Conservation (phyloP, 805 yeast genomes). For the Starmerella vitae region DNA sequence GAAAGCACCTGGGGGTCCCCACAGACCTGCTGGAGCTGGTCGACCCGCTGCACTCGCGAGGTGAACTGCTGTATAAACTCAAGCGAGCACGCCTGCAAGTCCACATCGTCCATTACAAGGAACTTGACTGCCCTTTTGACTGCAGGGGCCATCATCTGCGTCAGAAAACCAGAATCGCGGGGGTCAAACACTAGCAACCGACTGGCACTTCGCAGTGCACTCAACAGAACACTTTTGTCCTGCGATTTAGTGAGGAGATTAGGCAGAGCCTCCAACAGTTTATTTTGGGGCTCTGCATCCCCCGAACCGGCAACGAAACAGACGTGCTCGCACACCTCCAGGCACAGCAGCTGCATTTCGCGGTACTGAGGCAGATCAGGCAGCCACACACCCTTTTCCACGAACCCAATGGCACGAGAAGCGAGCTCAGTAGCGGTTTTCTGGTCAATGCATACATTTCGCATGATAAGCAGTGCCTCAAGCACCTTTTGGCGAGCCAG, state of each 20-base stretch:
- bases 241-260: conserved; percentile 33
- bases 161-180: conserved; percentile 10
- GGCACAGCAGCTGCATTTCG: conserved; percentile 36
- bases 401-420: conserved; percentile 24
- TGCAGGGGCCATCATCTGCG: background rate
- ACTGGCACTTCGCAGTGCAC: conserved; percentile 62
- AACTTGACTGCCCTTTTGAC: conserved; percentile 3
- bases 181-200: conserved; percentile 55
- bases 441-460: conserved; percentile 75
- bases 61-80: conserved; percentile 73
- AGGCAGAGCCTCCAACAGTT: conserved; percentile 41
- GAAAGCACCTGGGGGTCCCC: conserved; percentile 31
- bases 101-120: conserved; percentile 53
- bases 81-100: conserved; percentile 55
- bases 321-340: conserved; percentile 70
- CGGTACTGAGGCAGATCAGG: conserved; percentile 18
- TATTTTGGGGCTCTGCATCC: background rate
- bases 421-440: conserved; percentile 61
- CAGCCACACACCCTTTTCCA: conserved; percentile 28
- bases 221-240: conserved; percentile 58
- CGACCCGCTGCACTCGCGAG: conserved; percentile 47
- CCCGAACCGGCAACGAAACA: conserved; percentile 34
- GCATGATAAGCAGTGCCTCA: conserved; percentile 50
- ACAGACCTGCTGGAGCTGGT: conserved; percentile 33
- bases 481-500: conserved; percentile 25